phyloP scores from a whole-genome alignment of 208 protist genomes.

The Strigomonas culicis region DNA sequence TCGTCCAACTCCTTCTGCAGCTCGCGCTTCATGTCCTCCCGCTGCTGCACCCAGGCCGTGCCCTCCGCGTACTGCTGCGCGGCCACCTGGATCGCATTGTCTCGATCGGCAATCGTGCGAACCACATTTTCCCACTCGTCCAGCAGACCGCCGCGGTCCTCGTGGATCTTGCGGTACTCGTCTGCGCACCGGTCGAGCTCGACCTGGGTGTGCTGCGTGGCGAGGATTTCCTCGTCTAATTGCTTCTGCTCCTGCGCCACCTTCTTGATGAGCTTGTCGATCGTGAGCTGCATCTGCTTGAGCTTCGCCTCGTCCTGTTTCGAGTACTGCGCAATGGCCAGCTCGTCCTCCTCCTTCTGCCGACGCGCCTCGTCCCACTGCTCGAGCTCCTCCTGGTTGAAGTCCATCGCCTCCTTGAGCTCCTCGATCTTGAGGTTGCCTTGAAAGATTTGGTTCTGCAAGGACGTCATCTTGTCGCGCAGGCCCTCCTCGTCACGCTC shows the following conservation, averaged over 20 bases:
- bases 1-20: conserved; percentile 25
- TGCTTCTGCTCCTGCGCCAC: conserved; percentile 47
- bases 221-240: conserved; percentile 75
- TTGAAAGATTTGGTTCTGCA: conserved; percentile 88
- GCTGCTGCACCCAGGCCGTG: conserved; percentile 60
- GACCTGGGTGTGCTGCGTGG: conserved; percentile 83
- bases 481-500: conserved; percentile 45
- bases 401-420: conserved; percentile 88
- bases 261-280: conserved; percentile 69
- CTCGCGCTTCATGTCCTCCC: conserved; percentile 37
- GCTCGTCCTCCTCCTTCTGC: conserved; percentile 93
- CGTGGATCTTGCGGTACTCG: conserved; percentile 89
- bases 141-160: conserved; percentile 83
- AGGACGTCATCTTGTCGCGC: conserved; percentile 54
- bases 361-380: conserved; percentile 91
- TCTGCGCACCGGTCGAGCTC: conserved; percentile 91
- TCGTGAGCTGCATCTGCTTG: conserved; percentile 73
- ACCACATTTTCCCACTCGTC: conserved; percentile 91
- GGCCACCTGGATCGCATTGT: conserved; percentile 76
- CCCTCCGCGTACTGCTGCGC: conserved; percentile 77
- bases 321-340: conserved; percentile 87
- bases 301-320: conserved; percentile 87
- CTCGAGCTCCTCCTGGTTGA: conserved; percentile 94
- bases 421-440: conserved; percentile 91
- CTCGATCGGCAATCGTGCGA: conserved; percentile 77